These are phyloP conservation scores for Jatropha curcas DNA, from an alignment of 345 rosid genomes.

Conservation along the genomic window DNA sequence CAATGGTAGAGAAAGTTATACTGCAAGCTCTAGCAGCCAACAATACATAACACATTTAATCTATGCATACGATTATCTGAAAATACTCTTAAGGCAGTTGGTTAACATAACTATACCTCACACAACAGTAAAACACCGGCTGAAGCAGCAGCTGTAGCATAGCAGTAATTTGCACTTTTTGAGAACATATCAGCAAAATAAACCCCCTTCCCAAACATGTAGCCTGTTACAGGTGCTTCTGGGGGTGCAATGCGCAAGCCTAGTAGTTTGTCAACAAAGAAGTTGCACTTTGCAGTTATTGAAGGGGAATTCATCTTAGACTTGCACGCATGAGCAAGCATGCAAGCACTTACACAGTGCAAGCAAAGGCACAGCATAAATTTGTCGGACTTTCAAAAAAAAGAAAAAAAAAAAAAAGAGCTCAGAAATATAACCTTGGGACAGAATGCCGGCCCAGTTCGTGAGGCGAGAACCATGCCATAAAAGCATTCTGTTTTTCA, in stretches of 20 bases:
- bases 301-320: neutral
- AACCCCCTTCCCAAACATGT: slow-evolving; percentile 97
- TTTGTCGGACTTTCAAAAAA: too few species aligned
- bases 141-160: slow-evolving; percentile 40
- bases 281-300: slow-evolving; percentile 14
- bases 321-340: neutral
- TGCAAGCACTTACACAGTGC: neutral
- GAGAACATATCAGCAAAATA: slow-evolving; percentile 98
- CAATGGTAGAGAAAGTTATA: neutral
- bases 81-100: neutral
- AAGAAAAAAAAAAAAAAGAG: slow-evolving; percentile 16
- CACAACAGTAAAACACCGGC: slow-evolving; percentile 83
- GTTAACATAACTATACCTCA: slow-evolving; percentile 49
- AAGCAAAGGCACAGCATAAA: neutral
- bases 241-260: slow-evolving; percentile 97
- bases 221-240: slow-evolving; percentile 87
- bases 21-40: neutral
- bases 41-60: too few species aligned
- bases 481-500: slow-evolving; percentile 73
- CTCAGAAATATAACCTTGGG: slow-evolving; percentile 62
- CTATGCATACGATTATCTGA: neutral
- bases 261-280: slow-evolving; percentile 33
- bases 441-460: slow-evolving; percentile 96
- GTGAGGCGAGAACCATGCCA: slow-evolving; percentile 98
- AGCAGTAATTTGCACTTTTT: slow-evolving; percentile 93